These are phyloP conservation scores for Plantago coronopus DNA, from an alignment of 305 asterid genomes.

Conservation along the genomic window DNA sequence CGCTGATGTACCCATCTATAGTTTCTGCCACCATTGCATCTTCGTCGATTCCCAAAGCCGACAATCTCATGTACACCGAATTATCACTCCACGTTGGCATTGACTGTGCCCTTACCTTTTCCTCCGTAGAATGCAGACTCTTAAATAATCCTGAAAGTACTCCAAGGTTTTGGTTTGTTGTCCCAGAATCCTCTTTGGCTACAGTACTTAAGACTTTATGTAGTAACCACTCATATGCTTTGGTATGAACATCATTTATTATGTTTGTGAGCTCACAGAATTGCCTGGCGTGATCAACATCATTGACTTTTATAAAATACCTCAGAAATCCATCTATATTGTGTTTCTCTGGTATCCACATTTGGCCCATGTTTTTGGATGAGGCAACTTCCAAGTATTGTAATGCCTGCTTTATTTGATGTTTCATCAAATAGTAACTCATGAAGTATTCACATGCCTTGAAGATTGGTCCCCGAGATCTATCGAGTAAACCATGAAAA, in stretches of 20 bases:
- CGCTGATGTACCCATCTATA: too few relatives aligned
- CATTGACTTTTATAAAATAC: slow-evolving; percentile 35
- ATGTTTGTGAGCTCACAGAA: slow-evolving; percentile 52
- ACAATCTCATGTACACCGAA: too few relatives aligned
- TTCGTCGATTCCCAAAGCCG: too few relatives aligned
- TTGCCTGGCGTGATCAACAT: slow-evolving; percentile 55
- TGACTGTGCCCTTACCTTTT: too few relatives aligned
- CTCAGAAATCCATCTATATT: slow-evolving; percentile 31
- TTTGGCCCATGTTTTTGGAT: slow-evolving; percentile 18
- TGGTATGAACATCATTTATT: slow-evolving; percentile 38
- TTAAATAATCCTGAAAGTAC: too few relatives aligned
- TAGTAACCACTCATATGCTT: slow-evolving; percentile 38
- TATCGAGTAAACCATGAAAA: slow-evolving; percentile 29
- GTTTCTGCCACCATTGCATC: too few relatives aligned
- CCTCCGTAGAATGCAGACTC: too few relatives aligned
- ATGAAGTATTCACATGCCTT: slow-evolving; percentile 46
- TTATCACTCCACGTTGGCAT: too few relatives aligned
- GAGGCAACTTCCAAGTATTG: slow-evolving; percentile 40
- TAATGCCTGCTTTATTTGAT: slow-evolving; percentile 35
- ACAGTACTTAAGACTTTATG: slow-evolving; percentile 28
- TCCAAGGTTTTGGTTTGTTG: too few relatives aligned
- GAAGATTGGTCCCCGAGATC: slow-evolving; percentile 48
- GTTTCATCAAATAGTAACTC: slow-evolving; percentile 34
- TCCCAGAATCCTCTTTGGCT: slow-evolving; percentile 28
- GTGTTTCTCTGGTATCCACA: slow-evolving; percentile 41